Percentiles rank a stretch among this genome's conserved stretches.
These are phyloP conservation scores for Alternaria sp. DNA, from an alignment of 2,329 filamentous ascomycete species.

Conservation along the genomic window DNA sequence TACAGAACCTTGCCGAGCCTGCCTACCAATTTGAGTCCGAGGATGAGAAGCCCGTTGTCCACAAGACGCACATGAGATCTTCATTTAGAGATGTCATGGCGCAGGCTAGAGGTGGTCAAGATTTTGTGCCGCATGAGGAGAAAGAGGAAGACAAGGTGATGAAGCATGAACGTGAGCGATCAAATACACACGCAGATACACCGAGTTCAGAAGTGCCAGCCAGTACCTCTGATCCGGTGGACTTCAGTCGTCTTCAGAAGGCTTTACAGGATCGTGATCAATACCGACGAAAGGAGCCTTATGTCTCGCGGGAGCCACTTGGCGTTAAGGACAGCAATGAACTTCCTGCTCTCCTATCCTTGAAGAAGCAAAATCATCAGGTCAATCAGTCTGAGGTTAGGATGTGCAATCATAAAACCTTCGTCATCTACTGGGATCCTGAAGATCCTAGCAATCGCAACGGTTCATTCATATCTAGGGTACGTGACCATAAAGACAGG, in stretches of 20 bases:
- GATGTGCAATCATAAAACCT: slow-evolving; percentile 11
- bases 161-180: background rate
- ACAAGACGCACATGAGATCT: background rate
- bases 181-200: background rate
- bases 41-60: background rate
- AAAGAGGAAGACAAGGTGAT: background rate
- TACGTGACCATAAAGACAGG: background rate
- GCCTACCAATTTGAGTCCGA: background rate
- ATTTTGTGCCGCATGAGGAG: background rate
- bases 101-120: background rate
- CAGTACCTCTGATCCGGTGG: background rate
- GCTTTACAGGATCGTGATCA: background rate
- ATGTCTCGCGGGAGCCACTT: background rate
- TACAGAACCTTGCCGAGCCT: background rate
- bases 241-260: background rate
- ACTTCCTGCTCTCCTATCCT: background rate
- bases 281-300: background rate
- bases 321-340: background rate
- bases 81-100: background rate
- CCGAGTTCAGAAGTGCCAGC: background rate
- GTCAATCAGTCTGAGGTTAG: background rate
- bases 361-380: background rate
- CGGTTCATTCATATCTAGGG: slow-evolving; percentile 7
- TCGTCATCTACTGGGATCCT: slow-evolving; percentile 10
- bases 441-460: slow-evolving; percentile 11